A percentile compares a stretch with the other conserved stretches of the same genome.
phyloP scores from a whole-genome alignment of 2,329 filamentous ascomycete species.

The Sclerotinia minor region DNA sequence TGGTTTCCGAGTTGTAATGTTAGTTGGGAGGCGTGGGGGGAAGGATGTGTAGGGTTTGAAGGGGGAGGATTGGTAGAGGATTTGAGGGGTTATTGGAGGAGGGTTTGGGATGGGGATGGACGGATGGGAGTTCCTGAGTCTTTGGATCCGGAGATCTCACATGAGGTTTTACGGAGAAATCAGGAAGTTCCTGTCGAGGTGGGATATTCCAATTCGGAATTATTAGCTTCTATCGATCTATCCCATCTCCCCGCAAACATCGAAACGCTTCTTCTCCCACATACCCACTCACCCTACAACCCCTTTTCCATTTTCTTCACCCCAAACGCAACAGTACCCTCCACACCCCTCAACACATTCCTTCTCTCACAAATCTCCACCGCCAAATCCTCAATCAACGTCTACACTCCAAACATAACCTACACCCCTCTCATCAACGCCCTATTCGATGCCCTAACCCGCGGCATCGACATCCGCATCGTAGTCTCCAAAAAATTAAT shows the following conservation, averaged over 20 bases:
- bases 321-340: constrained; percentile 68
- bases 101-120: constrained; percentile 20
- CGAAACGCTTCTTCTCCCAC: constrained; percentile 26
- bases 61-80: constrained; percentile 58
- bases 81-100: constrained; percentile 14
- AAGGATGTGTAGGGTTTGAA: constrained; percentile 68
- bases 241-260: constrained; percentile 3
- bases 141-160: not conserved
- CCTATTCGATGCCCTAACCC: constrained; percentile 59
- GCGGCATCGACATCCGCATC: constrained; percentile 68
- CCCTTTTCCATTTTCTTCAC: constrained; percentile 40
- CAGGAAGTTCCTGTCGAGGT: constrained; percentile 69
- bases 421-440: constrained; percentile 62
- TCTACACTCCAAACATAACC: constrained; percentile 80
- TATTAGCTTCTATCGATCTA: constrained; percentile 50
- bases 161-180: constrained; percentile 42
- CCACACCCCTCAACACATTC: constrained; percentile 48
- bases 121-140: constrained; percentile 11
- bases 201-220: not conserved
- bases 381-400: constrained; percentile 60
- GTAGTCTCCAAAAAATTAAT: constrained; percentile 70
- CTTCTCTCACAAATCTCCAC: constrained; percentile 41
- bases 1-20: constrained; percentile 81
- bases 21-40: constrained; percentile 86
- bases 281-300: constrained; percentile 26